Evolutionary conservation across 1,284 basidiomycete genomes (phyloP).

Genomic region (Vanrija pseudolonga): DNA sequence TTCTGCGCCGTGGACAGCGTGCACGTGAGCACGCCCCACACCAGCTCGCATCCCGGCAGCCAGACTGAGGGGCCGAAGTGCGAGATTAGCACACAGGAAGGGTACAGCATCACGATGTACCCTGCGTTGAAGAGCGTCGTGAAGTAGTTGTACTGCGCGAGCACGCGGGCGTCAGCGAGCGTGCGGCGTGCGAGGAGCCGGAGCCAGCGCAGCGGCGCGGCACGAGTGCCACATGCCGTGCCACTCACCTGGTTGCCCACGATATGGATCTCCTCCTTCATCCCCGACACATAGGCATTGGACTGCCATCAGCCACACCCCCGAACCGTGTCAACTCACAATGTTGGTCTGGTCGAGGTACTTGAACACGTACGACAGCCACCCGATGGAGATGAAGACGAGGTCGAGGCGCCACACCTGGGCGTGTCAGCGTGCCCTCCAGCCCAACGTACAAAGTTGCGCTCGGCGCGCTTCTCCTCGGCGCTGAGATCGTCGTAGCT

Average conservation of each 20-base stretch:
- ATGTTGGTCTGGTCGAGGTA: constrained; percentile 27
- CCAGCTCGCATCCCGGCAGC: constrained; percentile 9
- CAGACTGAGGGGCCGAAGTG: constrained; percentile 10
- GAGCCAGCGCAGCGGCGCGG: not conserved
- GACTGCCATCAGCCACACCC: constrained; percentile 2
- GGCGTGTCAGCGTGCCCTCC: no score
- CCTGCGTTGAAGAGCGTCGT: constrained; percentile 5
- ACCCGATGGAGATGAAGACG: constrained; percentile 8
- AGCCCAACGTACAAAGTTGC: no score
- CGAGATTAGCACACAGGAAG: constrained; percentile 5
- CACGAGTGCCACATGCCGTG: not conserved
- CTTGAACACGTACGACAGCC: constrained; percentile 14
- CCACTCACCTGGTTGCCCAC: constrained; percentile 17
- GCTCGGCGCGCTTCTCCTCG: not conserved
- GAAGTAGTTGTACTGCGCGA: no score
- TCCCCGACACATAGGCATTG: constrained; percentile 29
- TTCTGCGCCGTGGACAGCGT: constrained; percentile 9
- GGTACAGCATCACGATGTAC: constrained; percentile 12
- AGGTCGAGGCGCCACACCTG: constrained; percentile 12
- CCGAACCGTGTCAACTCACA: not conserved
- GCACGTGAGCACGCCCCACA: constrained; percentile 12
- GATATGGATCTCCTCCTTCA: constrained; percentile 27
- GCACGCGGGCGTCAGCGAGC: no score
- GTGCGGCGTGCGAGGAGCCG: no score
- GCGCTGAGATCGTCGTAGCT: not conserved